These are phyloP conservation scores for Penicillium odoratum DNA, from an alignment of 495 filamentous ascomycete genomes.

Conservation along the genomic window DNA sequence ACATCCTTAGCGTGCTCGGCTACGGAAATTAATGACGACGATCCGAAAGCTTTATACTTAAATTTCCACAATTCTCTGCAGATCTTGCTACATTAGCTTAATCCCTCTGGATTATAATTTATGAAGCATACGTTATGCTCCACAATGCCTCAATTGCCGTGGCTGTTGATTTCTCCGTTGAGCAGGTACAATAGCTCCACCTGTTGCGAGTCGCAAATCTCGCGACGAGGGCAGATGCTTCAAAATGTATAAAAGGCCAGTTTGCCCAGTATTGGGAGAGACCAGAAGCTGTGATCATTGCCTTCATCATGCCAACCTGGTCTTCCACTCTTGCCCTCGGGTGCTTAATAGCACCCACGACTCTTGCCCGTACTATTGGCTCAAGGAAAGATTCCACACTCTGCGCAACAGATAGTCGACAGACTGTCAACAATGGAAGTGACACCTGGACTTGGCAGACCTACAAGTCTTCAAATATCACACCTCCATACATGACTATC, in stretches of 20 bases:
- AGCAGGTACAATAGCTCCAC: background rate
- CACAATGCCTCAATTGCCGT: background rate
- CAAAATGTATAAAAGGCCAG: conserved; percentile 2
- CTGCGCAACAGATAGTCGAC: conserved; percentile 9
- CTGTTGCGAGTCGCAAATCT: background rate
- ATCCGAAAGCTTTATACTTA: background rate
- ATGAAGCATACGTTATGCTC: background rate
- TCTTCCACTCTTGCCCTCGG: background rate
- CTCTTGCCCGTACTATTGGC: background rate
- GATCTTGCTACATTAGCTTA: conserved; percentile 1
- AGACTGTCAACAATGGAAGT: conserved; percentile 10
- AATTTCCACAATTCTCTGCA: background rate
- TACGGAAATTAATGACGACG: background rate
- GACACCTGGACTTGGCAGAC: conserved; percentile 24
- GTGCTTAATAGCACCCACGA: conserved; percentile 2
- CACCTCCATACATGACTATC: conserved; percentile 21
- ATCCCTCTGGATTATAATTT: background rate
- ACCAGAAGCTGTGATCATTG: background rate
- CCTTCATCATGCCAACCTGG: conserved; percentile 1
- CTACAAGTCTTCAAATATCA: conserved; percentile 21
- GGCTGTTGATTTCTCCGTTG: background rate
- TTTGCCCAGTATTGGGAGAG: background rate
- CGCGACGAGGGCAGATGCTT: background rate
- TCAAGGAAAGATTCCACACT: conserved; percentile 1
- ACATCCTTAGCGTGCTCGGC: conserved; percentile 6